Evolutionary conservation across 306 rosid genomes (phyloP).

Genomic region (Pyrus pyrifolia): DNA sequence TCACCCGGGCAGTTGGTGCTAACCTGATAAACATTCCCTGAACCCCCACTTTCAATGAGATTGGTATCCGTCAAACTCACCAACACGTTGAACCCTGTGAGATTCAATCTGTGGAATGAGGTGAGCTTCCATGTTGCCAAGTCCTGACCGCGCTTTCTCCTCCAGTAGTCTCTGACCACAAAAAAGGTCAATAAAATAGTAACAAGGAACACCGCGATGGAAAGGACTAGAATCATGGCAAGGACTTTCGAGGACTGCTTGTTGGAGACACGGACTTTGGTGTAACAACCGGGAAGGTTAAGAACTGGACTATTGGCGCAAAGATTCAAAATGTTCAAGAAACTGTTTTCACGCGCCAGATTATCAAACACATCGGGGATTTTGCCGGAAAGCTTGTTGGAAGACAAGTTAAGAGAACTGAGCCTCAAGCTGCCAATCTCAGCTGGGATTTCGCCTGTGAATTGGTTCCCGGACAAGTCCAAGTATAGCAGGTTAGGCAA

Average conservation of each 20-base stretch:
- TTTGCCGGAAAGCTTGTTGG: constrained; percentile 59
- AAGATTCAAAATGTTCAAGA: constrained; percentile 57
- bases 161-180: constrained; percentile 15
- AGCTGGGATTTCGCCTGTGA: constrained; percentile 69
- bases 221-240: constrained; percentile 28
- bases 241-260: constrained; percentile 34
- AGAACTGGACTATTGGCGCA: constrained; percentile 35
- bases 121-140: constrained; percentile 65
- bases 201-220: constrained; percentile 15
- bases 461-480: constrained; percentile 61
- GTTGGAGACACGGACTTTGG: constrained; percentile 17
- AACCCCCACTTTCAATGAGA: constrained; percentile 87
- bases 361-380: constrained; percentile 56
- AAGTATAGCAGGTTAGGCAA: constrained; percentile 49
- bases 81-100: constrained; percentile 44
- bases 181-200: constrained; percentile 21
- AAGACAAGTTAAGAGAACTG: constrained; percentile 67
- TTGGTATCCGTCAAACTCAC: constrained; percentile 54
- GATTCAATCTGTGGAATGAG: constrained; percentile 66
- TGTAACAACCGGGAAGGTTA: constrained; percentile 39
- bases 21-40: too few species aligned
- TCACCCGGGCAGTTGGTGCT: too few species aligned
- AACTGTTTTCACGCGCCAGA: constrained; percentile 53
- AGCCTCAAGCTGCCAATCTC: constrained; percentile 45
- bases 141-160: constrained; percentile 26